Evolutionary conservation across 164 flowering plant species (phyloP).

Genomic region (Liriodendron chinense): DNA sequence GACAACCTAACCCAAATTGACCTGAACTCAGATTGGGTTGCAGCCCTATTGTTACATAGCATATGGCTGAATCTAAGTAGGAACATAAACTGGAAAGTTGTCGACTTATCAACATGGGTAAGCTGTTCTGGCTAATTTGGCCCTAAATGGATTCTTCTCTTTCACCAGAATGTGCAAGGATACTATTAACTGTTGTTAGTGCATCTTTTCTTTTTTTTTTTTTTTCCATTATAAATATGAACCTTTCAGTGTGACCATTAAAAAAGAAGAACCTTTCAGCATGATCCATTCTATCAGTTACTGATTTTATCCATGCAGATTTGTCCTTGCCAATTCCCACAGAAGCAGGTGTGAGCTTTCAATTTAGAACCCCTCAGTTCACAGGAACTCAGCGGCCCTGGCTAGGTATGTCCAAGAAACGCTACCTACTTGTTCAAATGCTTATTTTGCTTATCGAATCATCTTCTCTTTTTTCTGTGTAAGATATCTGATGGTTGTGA

Average conservation of each 20-base stretch:
- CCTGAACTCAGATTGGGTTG: too few relatives aligned
- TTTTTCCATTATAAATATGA: background rate
- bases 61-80: too few relatives aligned
- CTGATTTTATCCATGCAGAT: conserved; percentile 33
- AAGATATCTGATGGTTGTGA: too few relatives aligned
- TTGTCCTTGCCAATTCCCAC: conserved; percentile 35
- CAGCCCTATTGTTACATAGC: too few relatives aligned
- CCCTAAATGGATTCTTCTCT: too few relatives aligned
- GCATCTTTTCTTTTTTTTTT: too few relatives aligned
- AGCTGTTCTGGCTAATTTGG: too few relatives aligned
- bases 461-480: background rate
- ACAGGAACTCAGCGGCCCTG: conserved; percentile 67
- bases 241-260: background rate
- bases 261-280: background rate
- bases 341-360: conserved; percentile 51
- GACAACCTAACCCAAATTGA: too few relatives aligned
- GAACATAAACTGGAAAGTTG: too few relatives aligned
- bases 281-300: background rate
- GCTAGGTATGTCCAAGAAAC: conserved; percentile 57
- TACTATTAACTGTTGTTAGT: background rate
- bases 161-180: too few relatives aligned
- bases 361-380: conserved; percentile 51
- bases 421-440: background rate
- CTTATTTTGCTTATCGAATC: background rate
- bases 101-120: too few relatives aligned